These are phyloP conservation scores for Rhytidhysteron rufulum DNA, from an alignment of 2,329 filamentous ascomycete species.

Conservation along the genomic window DNA sequence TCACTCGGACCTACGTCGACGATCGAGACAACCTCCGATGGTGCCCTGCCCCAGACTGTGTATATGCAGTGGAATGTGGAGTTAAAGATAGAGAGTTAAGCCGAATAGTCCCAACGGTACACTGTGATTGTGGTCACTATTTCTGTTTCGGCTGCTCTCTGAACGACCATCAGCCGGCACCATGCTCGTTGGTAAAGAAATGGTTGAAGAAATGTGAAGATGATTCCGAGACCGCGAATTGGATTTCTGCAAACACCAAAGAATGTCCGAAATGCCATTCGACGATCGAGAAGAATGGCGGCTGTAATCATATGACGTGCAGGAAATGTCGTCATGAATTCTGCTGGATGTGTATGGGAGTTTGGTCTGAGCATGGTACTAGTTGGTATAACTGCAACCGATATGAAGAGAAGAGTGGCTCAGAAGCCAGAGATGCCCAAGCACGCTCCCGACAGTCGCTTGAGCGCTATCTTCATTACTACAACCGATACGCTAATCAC, in stretches of 20 bases:
- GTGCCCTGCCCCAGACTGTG: constrained; percentile 97
- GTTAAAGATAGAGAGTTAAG: constrained; percentile 85
- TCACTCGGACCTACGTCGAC: constrained; percentile 93
- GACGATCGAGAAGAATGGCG: constrained; percentile 98
- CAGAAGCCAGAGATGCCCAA: constrained; percentile 86
- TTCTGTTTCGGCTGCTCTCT: constrained; percentile 96
- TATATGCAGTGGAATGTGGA: constrained; percentile 83
- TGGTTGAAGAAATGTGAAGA: constrained; percentile 99
- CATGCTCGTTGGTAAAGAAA: constrained; percentile 84
- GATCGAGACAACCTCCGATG: constrained; percentile 94
- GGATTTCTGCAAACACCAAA: constrained; percentile 98
- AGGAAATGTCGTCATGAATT: constrained; percentile 95
- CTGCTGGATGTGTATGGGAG: constrained; percentile 99
- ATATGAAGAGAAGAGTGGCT: constrained; percentile 92
- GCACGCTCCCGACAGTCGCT: constrained; percentile 85
- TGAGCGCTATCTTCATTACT: constrained; percentile 97
- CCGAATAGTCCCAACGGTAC: constrained; percentile 83
- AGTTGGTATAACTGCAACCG: constrained; percentile 99
- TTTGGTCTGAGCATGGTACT: constrained; percentile 97
- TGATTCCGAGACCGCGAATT: constrained; percentile 96
- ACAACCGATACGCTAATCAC: constrained; percentile 98
- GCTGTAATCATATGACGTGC: constrained; percentile 98
- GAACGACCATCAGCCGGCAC: constrained; percentile 87
- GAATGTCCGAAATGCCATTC: constrained; percentile 95
- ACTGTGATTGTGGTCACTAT: constrained; percentile 75